Base-by-base conservation (phyloP, 2,329 filamentous ascomycete species). In the Thelonectria discophora region DNA sequence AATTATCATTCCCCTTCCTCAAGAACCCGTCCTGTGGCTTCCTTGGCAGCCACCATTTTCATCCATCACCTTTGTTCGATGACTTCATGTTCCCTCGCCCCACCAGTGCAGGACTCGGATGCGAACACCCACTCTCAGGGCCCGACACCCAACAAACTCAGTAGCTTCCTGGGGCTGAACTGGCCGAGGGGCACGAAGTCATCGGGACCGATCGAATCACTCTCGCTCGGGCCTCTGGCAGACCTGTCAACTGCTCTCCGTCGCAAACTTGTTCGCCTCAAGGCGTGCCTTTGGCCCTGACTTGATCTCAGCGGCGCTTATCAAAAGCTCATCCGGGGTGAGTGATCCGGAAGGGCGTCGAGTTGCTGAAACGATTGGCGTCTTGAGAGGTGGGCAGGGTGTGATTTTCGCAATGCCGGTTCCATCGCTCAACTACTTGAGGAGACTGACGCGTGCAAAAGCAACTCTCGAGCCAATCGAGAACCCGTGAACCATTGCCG, bases 191-290 rank as follows among this genome's bases (percentile, higher is more conserved):
- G 58, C 24, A 34, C 65, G n/a, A 65, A 71, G 63, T 63, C 51
- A 67, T 62, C 53, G 47, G 60, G 52, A 48, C 34, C 37, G 49
- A 52, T 64, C 58, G 51, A 34, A 60, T 58, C 13, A 54, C 47
- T 55, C 63, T 56, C 50, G 47, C 58, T 53, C 54, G 52, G 45
- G 50, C 47, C 55, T 56, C 40, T 39, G 15, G 46, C 62, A 40
- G 48, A 49, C 59, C 48, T 60, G 42, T 48, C 40, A 43, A 60
- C 52, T 34, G 13, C 32, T 49, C 58, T 55, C 43, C 49, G 61
- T 65, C 30, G 39, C 20, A 67, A 69, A 69, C 56, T 58, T 49
- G 62, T 53, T 60, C 56, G 67, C 69, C 69, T 37, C 54, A 37
- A 45, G 30, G 48, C 21, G 54, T 42, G 11, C 18, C 42, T 34